These are phyloP conservation scores for Lablab purpureus DNA, from an alignment of 306 rosid genomes.

Conservation along the genomic window DNA sequence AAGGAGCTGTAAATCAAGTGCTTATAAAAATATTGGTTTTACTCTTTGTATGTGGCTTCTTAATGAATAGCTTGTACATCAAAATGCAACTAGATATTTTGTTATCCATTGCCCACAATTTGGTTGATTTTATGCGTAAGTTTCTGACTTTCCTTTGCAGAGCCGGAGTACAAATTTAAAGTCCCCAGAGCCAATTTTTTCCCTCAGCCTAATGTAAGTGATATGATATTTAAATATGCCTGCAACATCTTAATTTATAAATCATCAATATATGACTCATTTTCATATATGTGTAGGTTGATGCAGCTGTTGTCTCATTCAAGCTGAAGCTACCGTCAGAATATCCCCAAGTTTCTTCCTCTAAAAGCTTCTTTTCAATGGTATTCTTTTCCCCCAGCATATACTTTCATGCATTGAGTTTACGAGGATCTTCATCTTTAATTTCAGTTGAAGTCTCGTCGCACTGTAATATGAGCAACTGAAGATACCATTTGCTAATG, in stretches of 20 bases:
- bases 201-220: slow-evolving; percentile 93
- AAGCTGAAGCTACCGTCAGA: slow-evolving; percentile 72
- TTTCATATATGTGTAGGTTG: slow-evolving; percentile 68
- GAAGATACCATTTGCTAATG: slow-evolving; percentile 8
- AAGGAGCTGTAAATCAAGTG: slow-evolving; percentile 1
- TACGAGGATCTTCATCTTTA: slow-evolving; percentile 30
- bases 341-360: slow-evolving; percentile 76
- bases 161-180: slow-evolving; percentile 72
- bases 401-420: slow-evolving; percentile 29
- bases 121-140: slow-evolving; percentile 32
- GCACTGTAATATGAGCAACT: slow-evolving; percentile 19
- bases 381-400: slow-evolving; percentile 48
- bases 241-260: slow-evolving; percentile 13
- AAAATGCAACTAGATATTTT: slow-evolving; percentile 37
- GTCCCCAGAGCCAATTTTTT: slow-evolving; percentile 83
- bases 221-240: slow-evolving; percentile 26
- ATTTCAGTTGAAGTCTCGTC: slow-evolving; percentile 16
- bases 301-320: slow-evolving; percentile 90
- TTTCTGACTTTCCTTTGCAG: slow-evolving; percentile 60
- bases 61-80: slow-evolving; percentile 11
- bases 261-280: neutral
- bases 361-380: slow-evolving; percentile 91
- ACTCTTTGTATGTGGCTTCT: slow-evolving; percentile 15
- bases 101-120: neutral
- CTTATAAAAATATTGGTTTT: slow-evolving; percentile 6